These are phyloP conservation scores for Pterocarpus macrocarpus DNA, from an alignment of 306 rosid species.

Conservation along the genomic window DNA sequence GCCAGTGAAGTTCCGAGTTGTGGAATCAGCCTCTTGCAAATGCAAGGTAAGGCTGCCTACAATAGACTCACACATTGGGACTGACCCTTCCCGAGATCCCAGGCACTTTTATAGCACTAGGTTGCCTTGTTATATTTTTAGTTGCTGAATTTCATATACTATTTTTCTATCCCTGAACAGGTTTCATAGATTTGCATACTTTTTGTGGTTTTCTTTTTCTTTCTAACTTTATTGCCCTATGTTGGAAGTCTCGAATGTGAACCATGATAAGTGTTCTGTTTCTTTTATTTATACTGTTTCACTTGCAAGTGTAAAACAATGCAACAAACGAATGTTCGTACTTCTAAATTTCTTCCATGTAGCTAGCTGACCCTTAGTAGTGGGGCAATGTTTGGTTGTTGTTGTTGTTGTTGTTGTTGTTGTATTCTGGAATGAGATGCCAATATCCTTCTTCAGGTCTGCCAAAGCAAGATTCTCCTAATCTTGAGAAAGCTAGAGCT, in stretches of 20 bases:
- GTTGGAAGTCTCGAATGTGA: constrained; percentile 1
- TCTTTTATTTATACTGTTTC: constrained; percentile 13
- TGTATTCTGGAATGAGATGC: neutral
- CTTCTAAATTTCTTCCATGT: neutral
- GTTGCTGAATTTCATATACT: neutral
- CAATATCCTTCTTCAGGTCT: constrained; percentile 54
- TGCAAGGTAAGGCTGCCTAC: no score
- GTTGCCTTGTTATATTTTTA: neutral
- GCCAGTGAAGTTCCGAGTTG: neutral
- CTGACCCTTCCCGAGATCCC: neutral
- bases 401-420: neutral
- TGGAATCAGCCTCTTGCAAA: neutral
- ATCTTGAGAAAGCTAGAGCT: constrained; percentile 43
- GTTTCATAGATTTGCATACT: neutral
- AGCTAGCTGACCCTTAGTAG: neutral
- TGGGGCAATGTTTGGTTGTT: neutral
- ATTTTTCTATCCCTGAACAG: neutral
- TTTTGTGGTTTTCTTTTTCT: neutral
- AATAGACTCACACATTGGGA: no score
- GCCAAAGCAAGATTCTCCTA: constrained; percentile 48
- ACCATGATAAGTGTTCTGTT: constrained; percentile 8
- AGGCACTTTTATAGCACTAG: neutral
- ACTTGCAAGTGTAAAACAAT: constrained; percentile 15
- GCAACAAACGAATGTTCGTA: constrained; percentile 3
- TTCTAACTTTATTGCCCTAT: neutral